Conservation (phyloP, 352 stramenopile genomes). For the Pythium biforme region DNA sequence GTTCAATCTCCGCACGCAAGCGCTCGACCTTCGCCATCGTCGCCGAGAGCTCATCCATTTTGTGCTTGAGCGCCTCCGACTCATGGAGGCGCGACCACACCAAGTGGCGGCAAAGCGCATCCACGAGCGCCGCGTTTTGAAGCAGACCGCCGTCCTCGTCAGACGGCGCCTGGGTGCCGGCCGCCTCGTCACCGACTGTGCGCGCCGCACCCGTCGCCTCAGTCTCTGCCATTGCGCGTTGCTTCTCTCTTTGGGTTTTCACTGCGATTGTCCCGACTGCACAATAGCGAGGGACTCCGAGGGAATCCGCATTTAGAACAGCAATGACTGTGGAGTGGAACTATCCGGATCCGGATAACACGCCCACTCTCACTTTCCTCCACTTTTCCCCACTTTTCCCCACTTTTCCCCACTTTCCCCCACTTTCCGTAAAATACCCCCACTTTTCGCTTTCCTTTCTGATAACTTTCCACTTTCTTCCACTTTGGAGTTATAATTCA, state of each 20-base stretch:
- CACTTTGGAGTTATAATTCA: background rate
- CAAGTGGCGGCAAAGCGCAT: background rate
- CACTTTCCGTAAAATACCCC: background rate
- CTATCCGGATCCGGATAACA: background rate
- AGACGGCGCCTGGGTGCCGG: background rate
- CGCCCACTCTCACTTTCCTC: background rate
- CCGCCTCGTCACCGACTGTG: background rate
- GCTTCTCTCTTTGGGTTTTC: background rate
- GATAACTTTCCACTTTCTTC: background rate
- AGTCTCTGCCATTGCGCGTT: too few species aligned
- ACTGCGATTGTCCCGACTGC: too few species aligned
- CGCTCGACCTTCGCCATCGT: background rate
- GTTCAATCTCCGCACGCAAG: background rate
- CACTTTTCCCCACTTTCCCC: background rate
- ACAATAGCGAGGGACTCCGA: background rate
- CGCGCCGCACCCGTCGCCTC: too few species aligned
- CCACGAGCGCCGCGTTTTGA: background rate
- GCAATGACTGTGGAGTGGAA: background rate
- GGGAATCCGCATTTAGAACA: background rate
- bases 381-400: too few species aligned
- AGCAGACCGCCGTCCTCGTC: background rate
- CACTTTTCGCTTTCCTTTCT: background rate
- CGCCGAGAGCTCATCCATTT: background rate
- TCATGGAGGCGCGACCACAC: slow-evolving; percentile 7
- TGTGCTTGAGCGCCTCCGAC: background rate